Percentiles rank a stretch among this genome's conserved stretches.
phyloP scores from a whole-genome alignment of 352 stramenopile species.

The Phytophthora brassicae region DNA sequence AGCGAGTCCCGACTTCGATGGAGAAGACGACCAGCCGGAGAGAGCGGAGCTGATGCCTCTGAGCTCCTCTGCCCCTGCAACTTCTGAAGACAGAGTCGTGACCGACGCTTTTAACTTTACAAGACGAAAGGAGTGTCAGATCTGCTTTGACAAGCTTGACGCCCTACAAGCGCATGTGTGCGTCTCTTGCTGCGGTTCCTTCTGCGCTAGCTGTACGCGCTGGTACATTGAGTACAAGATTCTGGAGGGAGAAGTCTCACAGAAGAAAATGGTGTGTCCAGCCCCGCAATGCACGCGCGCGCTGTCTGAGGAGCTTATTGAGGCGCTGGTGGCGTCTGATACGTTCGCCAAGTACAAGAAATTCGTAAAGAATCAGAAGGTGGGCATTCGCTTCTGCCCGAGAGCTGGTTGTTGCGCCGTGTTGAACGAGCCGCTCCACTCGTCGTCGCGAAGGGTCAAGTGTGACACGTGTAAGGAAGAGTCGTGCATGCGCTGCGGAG shows the following conservation, averaged over 20 bases:
- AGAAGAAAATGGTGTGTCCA: constrained; percentile 73
- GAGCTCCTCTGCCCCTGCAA: constrained; percentile 18
- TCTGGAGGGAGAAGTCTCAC: constrained; percentile 70
- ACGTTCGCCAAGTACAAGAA: constrained; percentile 66
- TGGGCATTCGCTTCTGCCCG: constrained; percentile 74
- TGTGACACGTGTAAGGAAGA: constrained; percentile 50
- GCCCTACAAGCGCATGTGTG: constrained; percentile 49
- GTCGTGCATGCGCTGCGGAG: constrained; percentile 73
- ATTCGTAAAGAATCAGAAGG: constrained; percentile 65
- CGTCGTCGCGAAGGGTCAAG: constrained; percentile 40
- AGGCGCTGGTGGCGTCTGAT: constrained; percentile 47
- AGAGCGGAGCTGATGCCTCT: constrained; percentile 14
- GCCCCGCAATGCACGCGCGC: constrained; percentile 54
- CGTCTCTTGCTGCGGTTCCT: constrained; percentile 39
- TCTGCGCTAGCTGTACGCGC: constrained; percentile 63
- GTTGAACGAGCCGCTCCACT: constrained; percentile 60
- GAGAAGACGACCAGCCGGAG: constrained; percentile 17
- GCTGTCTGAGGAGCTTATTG: constrained; percentile 52
- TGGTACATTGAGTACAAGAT: constrained; percentile 83
- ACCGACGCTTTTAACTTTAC: constrained; percentile 29
- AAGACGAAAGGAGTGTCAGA: constrained; percentile 55
- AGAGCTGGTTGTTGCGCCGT: constrained; percentile 59
- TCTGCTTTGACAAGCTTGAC: constrained; percentile 74
- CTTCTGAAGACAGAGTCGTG: constrained; percentile 1
- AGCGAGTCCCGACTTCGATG: constrained; percentile 4